These are phyloP conservation scores for Tetracladium marchalianum DNA, from an alignment of 495 filamentous ascomycete genomes.

Conservation along the genomic window DNA sequence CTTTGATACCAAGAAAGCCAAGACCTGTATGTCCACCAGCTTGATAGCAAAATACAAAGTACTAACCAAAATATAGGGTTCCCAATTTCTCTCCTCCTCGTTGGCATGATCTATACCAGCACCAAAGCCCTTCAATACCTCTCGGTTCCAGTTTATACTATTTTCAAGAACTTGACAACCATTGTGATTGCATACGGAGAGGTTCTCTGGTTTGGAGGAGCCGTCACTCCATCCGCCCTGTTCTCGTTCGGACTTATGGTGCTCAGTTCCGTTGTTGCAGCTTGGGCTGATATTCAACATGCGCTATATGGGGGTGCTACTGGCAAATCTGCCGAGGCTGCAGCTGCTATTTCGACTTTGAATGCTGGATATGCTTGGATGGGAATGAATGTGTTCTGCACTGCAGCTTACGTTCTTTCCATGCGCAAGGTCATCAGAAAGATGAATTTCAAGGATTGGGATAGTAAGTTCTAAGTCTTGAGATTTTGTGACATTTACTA, in stretches of 20 bases:
- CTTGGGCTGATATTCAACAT: constrained; percentile 95
- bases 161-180: constrained; percentile 99
- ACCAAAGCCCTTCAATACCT: constrained; percentile 95
- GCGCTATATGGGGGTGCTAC: constrained; percentile 51
- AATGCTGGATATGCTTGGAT: constrained; percentile 99
- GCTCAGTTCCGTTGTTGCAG: constrained; percentile 84
- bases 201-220: constrained; percentile 97
- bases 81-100: constrained; percentile 89
- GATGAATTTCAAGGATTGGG: constrained; percentile 99
- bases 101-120: constrained; percentile 98
- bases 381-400: constrained; percentile 94
- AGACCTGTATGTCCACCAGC: constrained; percentile 60
- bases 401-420: constrained; percentile 75
- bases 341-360: constrained; percentile 71
- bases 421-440: constrained; percentile 99
- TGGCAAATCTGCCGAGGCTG: constrained; percentile 44
- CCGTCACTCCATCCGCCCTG: constrained; percentile 75
- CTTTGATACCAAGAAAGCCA: constrained; percentile 83
- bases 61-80: constrained; percentile 58
- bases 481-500: constrained; percentile 22
- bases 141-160: constrained; percentile 97
- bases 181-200: constrained; percentile 98
- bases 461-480: constrained; percentile 57
- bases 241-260: constrained; percentile 99
- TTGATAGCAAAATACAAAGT: constrained; percentile 9